phyloP scores from a whole-genome alignment of 1,284 basidiomycete species.

The Ceratobasidium sp. region DNA sequence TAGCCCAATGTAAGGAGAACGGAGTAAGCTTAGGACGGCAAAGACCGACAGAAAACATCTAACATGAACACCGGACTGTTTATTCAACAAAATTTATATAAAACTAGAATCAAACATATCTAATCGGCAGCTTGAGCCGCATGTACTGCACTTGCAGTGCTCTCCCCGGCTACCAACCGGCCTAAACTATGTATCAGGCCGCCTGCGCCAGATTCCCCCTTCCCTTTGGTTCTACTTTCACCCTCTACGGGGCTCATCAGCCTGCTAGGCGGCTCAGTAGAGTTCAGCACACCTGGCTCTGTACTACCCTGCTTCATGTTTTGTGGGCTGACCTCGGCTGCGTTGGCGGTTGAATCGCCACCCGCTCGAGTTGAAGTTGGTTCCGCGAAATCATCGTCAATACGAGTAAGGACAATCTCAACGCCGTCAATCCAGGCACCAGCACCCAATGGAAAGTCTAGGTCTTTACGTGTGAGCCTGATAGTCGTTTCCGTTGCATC shows the following conservation, averaged over 20 bases:
- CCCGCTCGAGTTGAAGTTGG: constrained; percentile 41
- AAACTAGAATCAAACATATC: not conserved
- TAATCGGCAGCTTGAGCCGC: constrained; percentile 35
- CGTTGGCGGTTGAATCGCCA: not conserved
- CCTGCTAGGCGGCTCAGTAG: constrained; percentile 24
- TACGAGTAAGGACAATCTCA: constrained; percentile 58
- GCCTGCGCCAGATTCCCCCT: constrained; percentile 25
- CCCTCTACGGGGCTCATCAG: constrained; percentile 11
- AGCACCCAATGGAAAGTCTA: constrained; percentile 82
- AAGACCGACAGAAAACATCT: not conserved
- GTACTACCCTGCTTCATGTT: constrained; percentile 1
- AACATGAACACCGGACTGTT: not conserved
- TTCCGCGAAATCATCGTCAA: constrained; percentile 27
- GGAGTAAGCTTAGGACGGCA: not conserved
- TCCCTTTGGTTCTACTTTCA: not conserved
- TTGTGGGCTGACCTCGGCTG: not conserved
- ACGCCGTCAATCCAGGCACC: constrained; percentile 76
- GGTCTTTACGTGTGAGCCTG: constrained; percentile 67
- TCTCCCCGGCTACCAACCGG: constrained; percentile 32
- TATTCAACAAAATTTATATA: constrained; percentile 2
- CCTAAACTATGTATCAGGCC: constrained; percentile 28
- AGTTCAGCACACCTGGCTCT: not conserved
- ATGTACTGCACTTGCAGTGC: not conserved
- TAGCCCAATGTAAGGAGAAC: not conserved
- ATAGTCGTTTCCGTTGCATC: constrained; percentile 51